A percentile compares a stretch with the other conserved stretches of the same genome.
Conservation (phyloP, 768 basidiomycete species). For the Agrocybe pediades region DNA sequence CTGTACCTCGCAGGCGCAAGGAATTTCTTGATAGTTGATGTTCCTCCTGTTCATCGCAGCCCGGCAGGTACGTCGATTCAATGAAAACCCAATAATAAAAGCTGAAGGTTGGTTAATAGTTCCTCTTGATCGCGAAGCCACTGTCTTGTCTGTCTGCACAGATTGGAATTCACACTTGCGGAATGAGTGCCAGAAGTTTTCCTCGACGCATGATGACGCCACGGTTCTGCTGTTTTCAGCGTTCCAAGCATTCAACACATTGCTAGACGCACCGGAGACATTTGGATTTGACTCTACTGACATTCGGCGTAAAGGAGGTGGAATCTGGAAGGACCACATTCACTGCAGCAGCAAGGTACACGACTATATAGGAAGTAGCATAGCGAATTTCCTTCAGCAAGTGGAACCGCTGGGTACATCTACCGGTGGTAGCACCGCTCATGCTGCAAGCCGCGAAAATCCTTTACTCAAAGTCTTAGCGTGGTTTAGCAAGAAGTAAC, state of each 20-base stretch:
- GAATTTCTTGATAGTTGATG: constrained; percentile 61
- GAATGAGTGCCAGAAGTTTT: no score
- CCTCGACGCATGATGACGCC: no score
- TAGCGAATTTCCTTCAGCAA: constrained; percentile 41
- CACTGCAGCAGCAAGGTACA: constrained; percentile 58
- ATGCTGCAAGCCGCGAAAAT: no score
- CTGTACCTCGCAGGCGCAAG: constrained; percentile 51
- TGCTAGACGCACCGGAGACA: constrained; percentile 46
- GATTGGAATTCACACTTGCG: no score
- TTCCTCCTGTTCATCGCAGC: constrained; percentile 54
- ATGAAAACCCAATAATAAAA: no score
- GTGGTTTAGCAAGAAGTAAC: neutral
- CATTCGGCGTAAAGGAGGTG: constrained; percentile 31
- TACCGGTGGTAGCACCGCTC: no score
- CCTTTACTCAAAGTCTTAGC: no score
- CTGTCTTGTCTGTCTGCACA: no score
- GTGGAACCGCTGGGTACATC: constrained; percentile 2
- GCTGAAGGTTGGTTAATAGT: no score
- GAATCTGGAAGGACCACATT: constrained; percentile 52
- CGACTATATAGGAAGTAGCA: constrained; percentile 44
- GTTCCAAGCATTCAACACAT: constrained; percentile 41
- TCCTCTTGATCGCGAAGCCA: no score
- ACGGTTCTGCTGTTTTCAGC: constrained; percentile 55
- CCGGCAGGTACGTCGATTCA: constrained; percentile 48
- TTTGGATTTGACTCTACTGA: constrained; percentile 41